A percentile compares a stretch with the other conserved stretches of the same genome.
These are phyloP conservation scores for Cladosporium sp. DNA, from an alignment of 2,329 filamentous ascomycete genomes.

Conservation along the genomic window DNA sequence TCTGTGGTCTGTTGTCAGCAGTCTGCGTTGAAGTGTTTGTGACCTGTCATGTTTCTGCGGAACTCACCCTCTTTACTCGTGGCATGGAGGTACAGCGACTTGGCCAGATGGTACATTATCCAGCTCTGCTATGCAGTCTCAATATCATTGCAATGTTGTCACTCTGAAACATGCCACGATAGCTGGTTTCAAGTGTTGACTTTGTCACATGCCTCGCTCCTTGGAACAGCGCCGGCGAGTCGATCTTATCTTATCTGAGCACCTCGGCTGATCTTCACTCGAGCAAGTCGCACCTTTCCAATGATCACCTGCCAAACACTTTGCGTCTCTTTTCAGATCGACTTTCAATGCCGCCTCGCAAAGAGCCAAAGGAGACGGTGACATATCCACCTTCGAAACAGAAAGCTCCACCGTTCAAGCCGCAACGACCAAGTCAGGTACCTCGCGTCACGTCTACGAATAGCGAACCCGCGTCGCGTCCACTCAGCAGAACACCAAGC, in stretches of 20 bases:
- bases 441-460: conserved; percentile 50
- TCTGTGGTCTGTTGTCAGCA: conserved; percentile 54
- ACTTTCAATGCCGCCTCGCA: conserved; percentile 30
- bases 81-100: conserved; percentile 90
- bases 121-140: conserved; percentile 10
- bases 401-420: conserved; percentile 37
- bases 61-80: conserved; percentile 88
- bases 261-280: conserved; percentile 5
- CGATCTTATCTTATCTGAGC: conserved; percentile 8
- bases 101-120: conserved; percentile 90
- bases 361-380: conserved; percentile 36
- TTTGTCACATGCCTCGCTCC: conserved; percentile 3
- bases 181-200: conserved; percentile 5
- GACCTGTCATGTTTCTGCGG: neutral
- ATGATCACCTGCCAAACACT: neutral
- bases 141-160: conserved; percentile 13
- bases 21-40: neutral
- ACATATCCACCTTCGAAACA: conserved; percentile 36
- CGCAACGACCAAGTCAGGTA: conserved; percentile 31
- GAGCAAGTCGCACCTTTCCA: neutral
- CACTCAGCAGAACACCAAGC: conserved; percentile 11
- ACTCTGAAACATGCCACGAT: neutral
- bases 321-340: neutral
- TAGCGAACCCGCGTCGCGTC: conserved; percentile 1
- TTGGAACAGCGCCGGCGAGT: neutral